These are phyloP conservation scores for Trichodelitschia bisporula DNA, from an alignment of 495 filamentous ascomycete genomes.

Conservation along the genomic window DNA sequence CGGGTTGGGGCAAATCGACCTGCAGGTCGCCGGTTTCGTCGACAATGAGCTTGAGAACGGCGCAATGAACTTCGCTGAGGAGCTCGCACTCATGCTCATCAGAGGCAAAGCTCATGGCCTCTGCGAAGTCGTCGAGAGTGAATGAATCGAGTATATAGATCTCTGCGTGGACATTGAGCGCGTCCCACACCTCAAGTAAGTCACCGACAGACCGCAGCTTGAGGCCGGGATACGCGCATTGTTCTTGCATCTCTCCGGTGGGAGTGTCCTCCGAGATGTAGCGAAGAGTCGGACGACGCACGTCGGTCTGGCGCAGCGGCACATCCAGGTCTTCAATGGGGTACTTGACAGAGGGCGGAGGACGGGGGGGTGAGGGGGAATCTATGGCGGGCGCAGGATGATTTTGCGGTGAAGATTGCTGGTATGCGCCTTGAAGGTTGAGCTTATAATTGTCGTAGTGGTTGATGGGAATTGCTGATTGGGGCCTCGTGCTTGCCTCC, in stretches of 20 bases:
- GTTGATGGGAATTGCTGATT: no score
- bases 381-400: not conserved
- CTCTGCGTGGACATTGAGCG: slow-evolving; percentile 85
- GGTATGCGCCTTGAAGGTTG: no score
- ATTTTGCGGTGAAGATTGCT: not conserved
- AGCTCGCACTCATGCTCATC: slow-evolving; percentile 65
- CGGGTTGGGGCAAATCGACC: slow-evolving; percentile 43
- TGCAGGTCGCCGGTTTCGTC: slow-evolving; percentile 55
- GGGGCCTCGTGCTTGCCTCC: not conserved
- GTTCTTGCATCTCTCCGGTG: slow-evolving; percentile 18
- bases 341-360: slow-evolving; percentile 68
- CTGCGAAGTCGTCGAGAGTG: slow-evolving; percentile 87
- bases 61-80: slow-evolving; percentile 76
- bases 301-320: slow-evolving; percentile 28
- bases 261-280: slow-evolving; percentile 33
- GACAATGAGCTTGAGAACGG: slow-evolving; percentile 70
- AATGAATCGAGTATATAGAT: slow-evolving; percentile 87
- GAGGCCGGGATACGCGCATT: slow-evolving; percentile 29
- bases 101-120: slow-evolving; percentile 59
- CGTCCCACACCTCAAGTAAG: slow-evolving; percentile 81
- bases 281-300: slow-evolving; percentile 46
- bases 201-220: slow-evolving; percentile 56
- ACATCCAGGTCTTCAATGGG: slow-evolving; percentile 87
- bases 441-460: not conserved
- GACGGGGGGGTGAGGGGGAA: slow-evolving; percentile 18